A percentile compares a stretch with the other conserved stretches of the same genome.
phyloP scores from a whole-genome alignment of 2,329 filamentous ascomycete species.

The Fusarium neocosmosporiellum region DNA sequence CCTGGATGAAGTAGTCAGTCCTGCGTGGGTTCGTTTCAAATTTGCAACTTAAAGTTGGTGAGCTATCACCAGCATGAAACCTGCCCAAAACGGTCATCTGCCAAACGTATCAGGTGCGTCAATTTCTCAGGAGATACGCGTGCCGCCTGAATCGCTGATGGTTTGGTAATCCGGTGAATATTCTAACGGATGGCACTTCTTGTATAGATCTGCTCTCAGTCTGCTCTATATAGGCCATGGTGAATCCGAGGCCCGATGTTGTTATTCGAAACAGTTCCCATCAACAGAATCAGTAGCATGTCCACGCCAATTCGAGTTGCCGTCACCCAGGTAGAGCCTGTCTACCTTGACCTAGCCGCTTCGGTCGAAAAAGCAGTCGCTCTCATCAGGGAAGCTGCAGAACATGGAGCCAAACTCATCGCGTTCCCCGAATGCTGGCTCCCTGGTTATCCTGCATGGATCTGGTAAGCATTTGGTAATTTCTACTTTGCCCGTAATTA shows the following conservation, averaged over 20 bases:
- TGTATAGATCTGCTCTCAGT: not conserved
- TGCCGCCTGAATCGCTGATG: not conserved
- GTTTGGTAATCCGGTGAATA: not conserved
- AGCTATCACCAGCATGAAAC: not conserved
- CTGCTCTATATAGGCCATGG: not conserved
- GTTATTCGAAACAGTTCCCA: not conserved
- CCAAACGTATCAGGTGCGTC: not conserved
- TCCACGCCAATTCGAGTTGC: constrained; percentile 32
- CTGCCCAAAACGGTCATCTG: not conserved
- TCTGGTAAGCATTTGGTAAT: constrained; percentile 36
- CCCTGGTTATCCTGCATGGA: constrained; percentile 62
- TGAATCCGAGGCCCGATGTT: not conserved
- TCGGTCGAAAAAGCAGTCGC: constrained; percentile 38
- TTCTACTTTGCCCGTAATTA: not conserved
- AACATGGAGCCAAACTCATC: constrained; percentile 64
- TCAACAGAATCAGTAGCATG: constrained; percentile 10
- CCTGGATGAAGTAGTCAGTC: not conserved
- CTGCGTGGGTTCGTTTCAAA: not conserved
- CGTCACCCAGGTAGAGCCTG: constrained; percentile 43
- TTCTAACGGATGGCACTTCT: not conserved
- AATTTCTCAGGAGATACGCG: not conserved
- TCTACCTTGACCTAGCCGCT: constrained; percentile 37
- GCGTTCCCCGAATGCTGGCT: constrained; percentile 66
- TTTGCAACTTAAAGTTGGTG: not conserved
- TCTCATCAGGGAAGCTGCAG: constrained; percentile 39